Evolutionary conservation across 192 early-diverging fungal genomes (phyloP), one percentile per base, ranked within the genome.

Genomic region (Umbelopsis vinacea): DNA sequence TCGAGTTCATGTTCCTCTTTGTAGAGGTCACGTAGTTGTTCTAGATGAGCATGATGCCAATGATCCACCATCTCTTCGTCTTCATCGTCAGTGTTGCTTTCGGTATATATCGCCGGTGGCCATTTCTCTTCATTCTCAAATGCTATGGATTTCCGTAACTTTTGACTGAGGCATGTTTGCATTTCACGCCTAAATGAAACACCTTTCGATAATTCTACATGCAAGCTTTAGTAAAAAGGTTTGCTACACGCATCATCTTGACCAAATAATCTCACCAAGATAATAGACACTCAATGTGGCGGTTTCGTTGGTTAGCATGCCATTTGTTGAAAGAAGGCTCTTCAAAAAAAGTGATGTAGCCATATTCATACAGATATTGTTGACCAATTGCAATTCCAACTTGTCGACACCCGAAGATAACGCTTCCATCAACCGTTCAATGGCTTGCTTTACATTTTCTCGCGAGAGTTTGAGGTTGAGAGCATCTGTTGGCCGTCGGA

Each of bases 151-250:
- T 68, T 70, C 29, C 73, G 45, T 7, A 83, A 52, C 60, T 89
- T 89, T 47, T 82, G 76, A n/a, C 80, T 71, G 15, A 89, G 54
- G 14, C 77, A 69, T 3, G 79, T 69, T 54, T 80, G 79, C 84
- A 90, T 86, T 74, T 93, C 90, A 24, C 92, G 84, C 43, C 86
- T 81, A 1, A 82, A 68, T 4, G 87, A 85, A 40, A 92, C 53
- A 1, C 84, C 86, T 29, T 90, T 91, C 2, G 86, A 73, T 81
- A 88, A 85, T 55, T 92, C 91, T 77, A 78, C 17, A 15, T 40
- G 8, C 19, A 37, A n/a, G 3, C 9, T 22, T 45, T 7, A 60
- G 48, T 1, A 50, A n/a, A 21, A 17, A 10, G 7, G 48, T 4
- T 50, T 17, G 17, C 1, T 50, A 29, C 6, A 17, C 15, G 1